A percentile compares a stretch with the other conserved stretches of the same genome.
These are phyloP conservation scores for Monosporozyma yasuniensis DNA, from an alignment of 805 yeast species.

Conservation along the genomic window DNA sequence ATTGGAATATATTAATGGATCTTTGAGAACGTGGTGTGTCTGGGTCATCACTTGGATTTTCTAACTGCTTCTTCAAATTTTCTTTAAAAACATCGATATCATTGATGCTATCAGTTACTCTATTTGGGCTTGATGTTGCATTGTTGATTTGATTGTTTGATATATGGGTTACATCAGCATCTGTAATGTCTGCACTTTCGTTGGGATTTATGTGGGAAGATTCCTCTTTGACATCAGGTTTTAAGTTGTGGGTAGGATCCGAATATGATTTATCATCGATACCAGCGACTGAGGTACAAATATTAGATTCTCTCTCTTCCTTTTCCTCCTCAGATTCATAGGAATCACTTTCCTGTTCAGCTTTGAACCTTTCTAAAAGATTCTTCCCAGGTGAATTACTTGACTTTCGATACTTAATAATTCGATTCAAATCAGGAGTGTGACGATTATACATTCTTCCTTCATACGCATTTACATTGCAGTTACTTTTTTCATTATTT, in stretches of 20 bases:
- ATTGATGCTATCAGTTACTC: neutral
- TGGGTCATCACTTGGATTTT: constrained; percentile 6
- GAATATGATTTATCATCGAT: neutral
- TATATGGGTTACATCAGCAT: neutral
- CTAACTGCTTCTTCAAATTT: constrained; percentile 5
- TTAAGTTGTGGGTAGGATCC: neutral
- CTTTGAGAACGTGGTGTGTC: constrained; percentile 6
- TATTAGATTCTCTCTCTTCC: neutral
- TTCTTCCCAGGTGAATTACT: constrained; percentile 13
- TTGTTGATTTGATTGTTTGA: neutral
- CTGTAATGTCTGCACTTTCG: too few relatives aligned
- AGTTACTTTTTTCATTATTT: neutral
- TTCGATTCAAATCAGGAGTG: constrained; percentile 23
- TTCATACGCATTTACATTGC: neutral
- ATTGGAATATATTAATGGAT: neutral
- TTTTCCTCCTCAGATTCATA: neutral
- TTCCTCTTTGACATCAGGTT: neutral
- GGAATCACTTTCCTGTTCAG: constrained; percentile 4
- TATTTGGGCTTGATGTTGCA: neutral
- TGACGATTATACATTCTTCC: constrained; percentile 10
- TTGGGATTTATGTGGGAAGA: neutral
- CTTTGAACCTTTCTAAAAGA: constrained; percentile 7
- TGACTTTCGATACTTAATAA: constrained; percentile 18
- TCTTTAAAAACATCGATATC: neutral
- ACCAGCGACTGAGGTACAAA: neutral